These are phyloP conservation scores for Dactylellina cionopaga DNA, from an alignment of 2,329 filamentous ascomycete species.

Conservation along the genomic window DNA sequence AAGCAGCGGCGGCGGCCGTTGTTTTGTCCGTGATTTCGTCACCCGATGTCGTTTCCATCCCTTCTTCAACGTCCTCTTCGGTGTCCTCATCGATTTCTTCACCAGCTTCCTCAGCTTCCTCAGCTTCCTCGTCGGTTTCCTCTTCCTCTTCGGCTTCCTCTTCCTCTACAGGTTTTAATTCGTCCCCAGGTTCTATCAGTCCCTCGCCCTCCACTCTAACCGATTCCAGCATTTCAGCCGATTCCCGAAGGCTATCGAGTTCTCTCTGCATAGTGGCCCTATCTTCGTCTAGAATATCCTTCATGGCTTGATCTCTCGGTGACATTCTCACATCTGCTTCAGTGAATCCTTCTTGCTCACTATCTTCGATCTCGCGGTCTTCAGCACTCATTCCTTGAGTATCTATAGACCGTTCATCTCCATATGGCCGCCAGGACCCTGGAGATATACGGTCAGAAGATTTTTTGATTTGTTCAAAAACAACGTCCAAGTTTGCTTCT, in stretches of 20 bases:
- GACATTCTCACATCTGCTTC: conserved; percentile 1
- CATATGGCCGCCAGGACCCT: conserved; percentile 41
- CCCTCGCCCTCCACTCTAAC: conserved; percentile 24
- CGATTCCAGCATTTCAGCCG: conserved; percentile 29
- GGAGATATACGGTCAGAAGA: background rate
- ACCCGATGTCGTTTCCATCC: background rate
- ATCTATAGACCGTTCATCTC: no score
- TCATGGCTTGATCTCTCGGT: conserved; percentile 38
- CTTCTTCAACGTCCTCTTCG: conserved; percentile 27
- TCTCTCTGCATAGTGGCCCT: background rate
- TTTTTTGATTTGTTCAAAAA: conserved; percentile 69
- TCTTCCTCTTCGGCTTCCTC: conserved; percentile 37
- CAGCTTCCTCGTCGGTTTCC: conserved; percentile 36
- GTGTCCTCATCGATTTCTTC: conserved; percentile 1
- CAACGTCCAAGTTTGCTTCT: conserved; percentile 73
- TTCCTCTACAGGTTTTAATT: background rate
- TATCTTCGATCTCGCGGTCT: background rate
- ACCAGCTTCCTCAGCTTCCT: conserved; percentile 8
- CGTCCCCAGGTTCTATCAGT: conserved; percentile 17
- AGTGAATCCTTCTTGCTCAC: background rate
- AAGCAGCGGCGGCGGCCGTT: background rate
- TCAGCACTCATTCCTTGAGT: no score
- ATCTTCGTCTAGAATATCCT: conserved; percentile 19
- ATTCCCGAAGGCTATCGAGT: conserved; percentile 13
- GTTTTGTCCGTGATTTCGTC: conserved; percentile 10